Evolutionary conservation across 2,329 filamentous ascomycete species (phyloP).

Genomic region (Phaeosphaeria sp.): DNA sequence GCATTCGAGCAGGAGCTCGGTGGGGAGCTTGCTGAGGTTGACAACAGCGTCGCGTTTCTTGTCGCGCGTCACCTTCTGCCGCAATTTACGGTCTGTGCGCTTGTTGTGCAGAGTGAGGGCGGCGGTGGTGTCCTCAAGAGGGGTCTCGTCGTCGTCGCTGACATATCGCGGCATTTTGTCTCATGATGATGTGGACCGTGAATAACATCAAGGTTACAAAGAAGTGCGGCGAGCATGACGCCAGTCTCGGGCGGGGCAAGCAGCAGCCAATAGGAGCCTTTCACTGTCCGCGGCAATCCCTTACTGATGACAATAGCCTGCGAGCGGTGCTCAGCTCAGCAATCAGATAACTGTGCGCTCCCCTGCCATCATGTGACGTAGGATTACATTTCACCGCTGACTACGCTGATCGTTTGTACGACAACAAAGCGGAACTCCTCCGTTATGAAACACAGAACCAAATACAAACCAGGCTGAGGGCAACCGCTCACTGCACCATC

Average conservation of each 20-base stretch:
- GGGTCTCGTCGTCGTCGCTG: conserved; percentile 45
- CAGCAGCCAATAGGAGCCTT: background rate
- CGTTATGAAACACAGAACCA: background rate
- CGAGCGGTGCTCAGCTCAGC: background rate
- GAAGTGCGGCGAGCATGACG: background rate
- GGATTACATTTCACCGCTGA: background rate
- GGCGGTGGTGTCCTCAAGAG: conserved; percentile 59
- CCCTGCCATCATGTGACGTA: background rate
- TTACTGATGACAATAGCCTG: background rate
- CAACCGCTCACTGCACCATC: background rate
- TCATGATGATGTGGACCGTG: background rate
- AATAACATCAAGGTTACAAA: background rate
- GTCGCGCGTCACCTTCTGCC: conserved; percentile 43
- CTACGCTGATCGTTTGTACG: background rate
- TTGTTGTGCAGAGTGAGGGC: conserved; percentile 59
- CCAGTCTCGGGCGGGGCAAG: background rate
- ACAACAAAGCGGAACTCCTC: background rate
- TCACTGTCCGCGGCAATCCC: background rate
- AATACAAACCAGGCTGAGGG: background rate
- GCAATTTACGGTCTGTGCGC: conserved; percentile 58
- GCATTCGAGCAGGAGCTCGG: conserved; percentile 60
- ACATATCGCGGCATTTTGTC: conserved; percentile 30
- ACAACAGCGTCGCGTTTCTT: conserved; percentile 38
- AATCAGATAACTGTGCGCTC: background rate
- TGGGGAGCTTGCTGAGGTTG: conserved; percentile 57